Conservation (phyloP, 768 basidiomycete species). For the Suillus alpinus region DNA sequence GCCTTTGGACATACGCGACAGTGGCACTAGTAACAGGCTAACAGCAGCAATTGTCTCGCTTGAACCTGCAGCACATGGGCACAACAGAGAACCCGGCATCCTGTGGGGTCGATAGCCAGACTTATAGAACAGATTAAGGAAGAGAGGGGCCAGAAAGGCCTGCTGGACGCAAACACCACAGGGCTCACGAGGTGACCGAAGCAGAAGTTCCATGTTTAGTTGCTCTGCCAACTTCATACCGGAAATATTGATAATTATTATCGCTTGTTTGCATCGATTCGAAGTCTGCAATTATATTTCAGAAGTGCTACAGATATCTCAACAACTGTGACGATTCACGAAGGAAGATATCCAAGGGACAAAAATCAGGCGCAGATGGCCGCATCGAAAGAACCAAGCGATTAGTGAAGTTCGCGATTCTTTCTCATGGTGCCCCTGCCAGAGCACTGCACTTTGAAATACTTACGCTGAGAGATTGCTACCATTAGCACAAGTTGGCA, state of each 20-base stretch:
- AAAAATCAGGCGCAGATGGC: no score
- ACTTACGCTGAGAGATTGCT: no score
- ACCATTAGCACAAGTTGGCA: no score
- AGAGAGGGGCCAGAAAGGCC: background rate
- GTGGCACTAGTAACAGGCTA: no score
- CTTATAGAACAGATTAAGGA: background rate
- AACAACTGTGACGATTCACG: no score
- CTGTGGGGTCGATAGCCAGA: background rate
- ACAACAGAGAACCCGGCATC: background rate
- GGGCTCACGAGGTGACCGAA: background rate
- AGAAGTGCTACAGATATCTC: no score
- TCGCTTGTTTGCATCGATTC: background rate
- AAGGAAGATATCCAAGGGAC: no score
- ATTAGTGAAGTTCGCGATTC: no score
- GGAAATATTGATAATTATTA: background rate
- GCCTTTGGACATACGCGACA: background rate
- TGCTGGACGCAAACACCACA: background rate
- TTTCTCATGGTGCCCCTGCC: no score
- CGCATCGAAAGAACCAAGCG: no score
- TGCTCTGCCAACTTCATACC: background rate
- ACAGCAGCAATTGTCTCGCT: background rate
- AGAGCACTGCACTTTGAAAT: no score
- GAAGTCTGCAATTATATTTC: no score
- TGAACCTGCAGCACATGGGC: background rate
- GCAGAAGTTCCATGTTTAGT: background rate